Base-by-base conservation (phyloP, 176 grass and related monocot genomes). In the Aegilops longissima region DNA sequence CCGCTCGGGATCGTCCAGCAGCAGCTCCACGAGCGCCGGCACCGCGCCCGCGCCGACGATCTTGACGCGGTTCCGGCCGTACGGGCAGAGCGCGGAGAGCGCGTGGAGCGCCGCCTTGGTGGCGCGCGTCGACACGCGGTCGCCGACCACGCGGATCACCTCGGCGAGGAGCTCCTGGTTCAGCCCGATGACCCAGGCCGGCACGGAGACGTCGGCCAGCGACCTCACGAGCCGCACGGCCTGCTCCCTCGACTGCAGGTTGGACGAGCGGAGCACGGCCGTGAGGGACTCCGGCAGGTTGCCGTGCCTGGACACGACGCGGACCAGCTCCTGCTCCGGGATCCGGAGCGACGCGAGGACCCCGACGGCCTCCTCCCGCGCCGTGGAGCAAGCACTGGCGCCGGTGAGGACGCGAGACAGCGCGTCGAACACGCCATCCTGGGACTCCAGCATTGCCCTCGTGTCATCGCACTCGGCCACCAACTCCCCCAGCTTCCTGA, bases 331-430 rank as follows among this genome's bases (percentile, higher is more conserved):
- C 62, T 42, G 80, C 62, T 94, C 90, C 39, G 94, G 90, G 56
- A 96, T 85, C 35, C 88, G 88, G 49, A 99, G 92, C 30, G 90
- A 85, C 16, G 79, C 88, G 11, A 99, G 94, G 47, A 99, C 80
- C 4, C 71, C 73, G 4, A 99, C 88, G 2, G 94, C 94, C 70
- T 96, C 94, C 54, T 96, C 89, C 20, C 89, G 85, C 42, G 88
- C 85, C 3, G 81, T 89, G 45, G 86, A 81, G 40, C 61, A 88
- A 5, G 86, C 71, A 4, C 33, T 39, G 24, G 13, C 78, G 11
- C 82, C 63, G 23, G 86, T 85, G 0, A 91, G 30, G 23, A 91
- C 86, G 6, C 86, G 86, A 13, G 82, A 85, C 39, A 91, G 8
- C 18, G 39, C 78, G 9, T 85, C 86, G 86, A 91, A 91, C 64